A percentile compares a stretch with the other conserved stretches of the same genome.
Evolutionary conservation across 176 grass and related monocot genomes (phyloP).

Genomic region (Oryza punctata): DNA sequence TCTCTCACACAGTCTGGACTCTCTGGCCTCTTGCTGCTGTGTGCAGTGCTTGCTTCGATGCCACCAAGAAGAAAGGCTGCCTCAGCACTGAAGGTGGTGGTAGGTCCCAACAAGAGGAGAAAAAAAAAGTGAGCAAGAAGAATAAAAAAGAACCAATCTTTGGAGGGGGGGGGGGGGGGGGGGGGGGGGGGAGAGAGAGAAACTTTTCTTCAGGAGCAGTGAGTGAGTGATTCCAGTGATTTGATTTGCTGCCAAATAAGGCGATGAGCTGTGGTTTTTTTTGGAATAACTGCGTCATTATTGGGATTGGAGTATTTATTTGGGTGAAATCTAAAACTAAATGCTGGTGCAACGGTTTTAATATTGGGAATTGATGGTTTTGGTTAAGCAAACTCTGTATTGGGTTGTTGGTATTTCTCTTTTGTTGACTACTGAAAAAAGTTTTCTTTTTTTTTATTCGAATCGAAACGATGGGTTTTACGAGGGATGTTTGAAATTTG

Average conservation of each 20-base stretch:
- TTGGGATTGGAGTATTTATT: neutral
- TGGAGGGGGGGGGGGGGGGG: neutral
- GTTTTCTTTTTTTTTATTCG: neutral
- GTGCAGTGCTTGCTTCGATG: conserved; percentile 29
- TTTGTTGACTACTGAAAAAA: neutral
- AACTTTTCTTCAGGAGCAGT: neutral
- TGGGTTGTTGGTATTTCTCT: neutral
- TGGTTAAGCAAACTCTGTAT: neutral
- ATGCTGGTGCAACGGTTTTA: neutral
- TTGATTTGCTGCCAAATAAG: conserved; percentile 28
- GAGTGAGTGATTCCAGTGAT: conserved; percentile 26
- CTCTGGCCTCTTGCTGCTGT: neutral
- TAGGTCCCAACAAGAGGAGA: conserved; percentile 29
- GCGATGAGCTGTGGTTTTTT: neutral
- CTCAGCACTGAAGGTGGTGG: conserved; percentile 10
- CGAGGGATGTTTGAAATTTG: neutral
- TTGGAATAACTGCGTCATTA: neutral
- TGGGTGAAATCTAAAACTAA: neutral
- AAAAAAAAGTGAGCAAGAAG: neutral
- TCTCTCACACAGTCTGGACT: neutral
- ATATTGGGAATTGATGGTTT: neutral
- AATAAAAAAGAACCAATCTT: conserved; percentile 9
- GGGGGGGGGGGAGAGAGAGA: neutral
- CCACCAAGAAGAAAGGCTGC: conserved; percentile 41
- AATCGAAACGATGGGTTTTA: neutral